These are phyloP conservation scores for Lachancea kluyveri DNA, from an alignment of 805 yeast species.

Conservation along the genomic window DNA sequence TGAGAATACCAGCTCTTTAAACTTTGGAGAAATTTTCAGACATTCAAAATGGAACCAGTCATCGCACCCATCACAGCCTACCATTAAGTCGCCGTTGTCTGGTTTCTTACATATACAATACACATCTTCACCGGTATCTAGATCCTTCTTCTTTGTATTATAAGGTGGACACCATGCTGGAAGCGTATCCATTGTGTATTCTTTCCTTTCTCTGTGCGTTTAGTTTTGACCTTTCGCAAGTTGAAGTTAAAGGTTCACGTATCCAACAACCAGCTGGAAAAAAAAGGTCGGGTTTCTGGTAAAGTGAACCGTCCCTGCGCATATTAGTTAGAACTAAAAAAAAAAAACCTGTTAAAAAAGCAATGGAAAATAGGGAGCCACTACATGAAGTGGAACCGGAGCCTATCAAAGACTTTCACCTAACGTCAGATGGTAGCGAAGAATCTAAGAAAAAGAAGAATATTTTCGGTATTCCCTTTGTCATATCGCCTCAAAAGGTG, in stretches of 20 bases:
- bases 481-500: conserved; percentile 10
- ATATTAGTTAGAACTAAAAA: too few species aligned
- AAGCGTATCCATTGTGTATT: conserved; percentile 9
- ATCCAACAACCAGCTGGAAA: too few species aligned
- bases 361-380: conserved; percentile 3
- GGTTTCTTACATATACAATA: conserved; percentile 75
- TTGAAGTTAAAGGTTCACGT: neutral
- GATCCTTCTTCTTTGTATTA: conserved; percentile 16
- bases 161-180: conserved; percentile 31
- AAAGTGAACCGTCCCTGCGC: too few species aligned
- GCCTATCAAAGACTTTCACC: conserved; percentile 12
- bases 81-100: conserved; percentile 79
- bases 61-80: conserved; percentile 92
- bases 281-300: too few species aligned
- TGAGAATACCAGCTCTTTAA: conserved; percentile 50
- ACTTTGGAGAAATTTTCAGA: conserved; percentile 48
- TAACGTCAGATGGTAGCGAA: conserved; percentile 8
- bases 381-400: conserved; percentile 18
- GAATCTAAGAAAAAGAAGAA: conserved; percentile 5
- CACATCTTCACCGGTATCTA: conserved; percentile 45
- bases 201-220: conserved; percentile 5
- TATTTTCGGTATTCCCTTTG: conserved; percentile 11
- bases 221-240: too few species aligned
- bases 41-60: conserved; percentile 91
- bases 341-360: conserved; percentile 2